Conservation (phyloP, 305 asterid genomes). For the Fraxinus latifolia region DNA sequence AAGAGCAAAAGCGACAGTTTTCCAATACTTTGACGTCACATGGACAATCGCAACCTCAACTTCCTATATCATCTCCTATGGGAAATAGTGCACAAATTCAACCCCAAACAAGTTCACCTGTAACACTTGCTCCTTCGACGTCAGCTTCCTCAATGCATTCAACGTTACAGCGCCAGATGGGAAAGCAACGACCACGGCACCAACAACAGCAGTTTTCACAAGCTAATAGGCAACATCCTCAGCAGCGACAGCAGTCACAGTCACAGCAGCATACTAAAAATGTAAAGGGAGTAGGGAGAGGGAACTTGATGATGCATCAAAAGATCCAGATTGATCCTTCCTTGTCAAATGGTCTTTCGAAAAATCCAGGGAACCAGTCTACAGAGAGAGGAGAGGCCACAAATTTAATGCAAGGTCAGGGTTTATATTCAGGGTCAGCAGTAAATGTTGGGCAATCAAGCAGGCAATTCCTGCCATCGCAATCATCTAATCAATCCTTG, state of each 20-base stretch:
- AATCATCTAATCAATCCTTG: constrained; percentile 47
- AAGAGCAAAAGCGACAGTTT: constrained; percentile 46
- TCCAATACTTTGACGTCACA: constrained; percentile 52
- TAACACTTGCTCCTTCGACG: constrained; percentile 39
- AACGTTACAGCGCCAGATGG: constrained; percentile 44
- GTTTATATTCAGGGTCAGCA: constrained; percentile 41
- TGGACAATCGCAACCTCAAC: constrained; percentile 49
- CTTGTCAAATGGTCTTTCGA: constrained; percentile 48
- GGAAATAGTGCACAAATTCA: constrained; percentile 53
- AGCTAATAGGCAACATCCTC: constrained; percentile 65
- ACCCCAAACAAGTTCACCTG: constrained; percentile 46
- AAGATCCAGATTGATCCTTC: constrained; percentile 42
- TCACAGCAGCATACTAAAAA: constrained; percentile 54
- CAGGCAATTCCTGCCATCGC: constrained; percentile 43
- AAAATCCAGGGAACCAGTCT: constrained; percentile 40
- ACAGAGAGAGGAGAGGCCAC: constrained; percentile 44
- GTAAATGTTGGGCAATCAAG: constrained; percentile 35
- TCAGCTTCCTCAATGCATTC: constrained; percentile 45
- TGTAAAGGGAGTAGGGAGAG: constrained; percentile 68
- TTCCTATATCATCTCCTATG: constrained; percentile 55
- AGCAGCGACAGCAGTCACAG: constrained; percentile 52
- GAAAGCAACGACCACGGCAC: constrained; percentile 57
- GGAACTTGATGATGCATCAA: constrained; percentile 51
- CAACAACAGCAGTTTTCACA: constrained; percentile 57
- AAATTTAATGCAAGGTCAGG: constrained; percentile 43